Evolutionary conservation across 1,284 basidiomycete species (phyloP).

Genomic region (Cystobasidium slooffiae): DNA sequence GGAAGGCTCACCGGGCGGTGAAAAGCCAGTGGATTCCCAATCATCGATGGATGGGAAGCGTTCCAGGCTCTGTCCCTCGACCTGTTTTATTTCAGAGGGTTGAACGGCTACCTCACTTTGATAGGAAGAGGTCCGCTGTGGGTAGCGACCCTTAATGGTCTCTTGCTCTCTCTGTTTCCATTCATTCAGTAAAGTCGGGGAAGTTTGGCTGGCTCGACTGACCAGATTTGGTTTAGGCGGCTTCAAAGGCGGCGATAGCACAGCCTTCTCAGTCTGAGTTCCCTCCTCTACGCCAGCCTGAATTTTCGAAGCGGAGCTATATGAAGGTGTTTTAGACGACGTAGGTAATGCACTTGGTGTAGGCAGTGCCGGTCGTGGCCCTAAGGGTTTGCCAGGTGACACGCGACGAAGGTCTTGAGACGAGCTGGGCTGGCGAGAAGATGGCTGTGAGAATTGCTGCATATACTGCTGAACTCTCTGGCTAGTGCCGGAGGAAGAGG

Average conservation of each 20-base stretch:
- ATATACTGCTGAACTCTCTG: constrained; percentile 25
- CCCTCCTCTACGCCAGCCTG: not conserved
- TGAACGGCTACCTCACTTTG: not conserved
- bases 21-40: constrained; percentile 29
- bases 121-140: constrained; percentile 14
- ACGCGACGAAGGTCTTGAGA: constrained; percentile 21
- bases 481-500: not conserved
- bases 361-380: constrained; percentile 1
- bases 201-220: constrained; percentile 50
- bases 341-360: not conserved
- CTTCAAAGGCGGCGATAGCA: constrained; percentile 2
- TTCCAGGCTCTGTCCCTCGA: constrained; percentile 10
- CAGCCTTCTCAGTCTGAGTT: not conserved
- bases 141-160: constrained; percentile 7
- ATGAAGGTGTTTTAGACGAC: not conserved
- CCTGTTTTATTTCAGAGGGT: not conserved
- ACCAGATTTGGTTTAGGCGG: constrained; percentile 48
- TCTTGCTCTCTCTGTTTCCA: constrained; percentile 42
- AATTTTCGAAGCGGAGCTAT: not conserved
- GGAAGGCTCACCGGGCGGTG: constrained; percentile 24
- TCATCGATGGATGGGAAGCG: constrained; percentile 5
- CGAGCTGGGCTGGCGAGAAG: not conserved
- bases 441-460: constrained; percentile 14
- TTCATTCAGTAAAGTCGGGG: constrained; percentile 47
- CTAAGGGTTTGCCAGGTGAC: constrained; percentile 24